phyloP scores from a whole-genome alignment of 1,139 yeast species.

The Pichia terricola region DNA sequence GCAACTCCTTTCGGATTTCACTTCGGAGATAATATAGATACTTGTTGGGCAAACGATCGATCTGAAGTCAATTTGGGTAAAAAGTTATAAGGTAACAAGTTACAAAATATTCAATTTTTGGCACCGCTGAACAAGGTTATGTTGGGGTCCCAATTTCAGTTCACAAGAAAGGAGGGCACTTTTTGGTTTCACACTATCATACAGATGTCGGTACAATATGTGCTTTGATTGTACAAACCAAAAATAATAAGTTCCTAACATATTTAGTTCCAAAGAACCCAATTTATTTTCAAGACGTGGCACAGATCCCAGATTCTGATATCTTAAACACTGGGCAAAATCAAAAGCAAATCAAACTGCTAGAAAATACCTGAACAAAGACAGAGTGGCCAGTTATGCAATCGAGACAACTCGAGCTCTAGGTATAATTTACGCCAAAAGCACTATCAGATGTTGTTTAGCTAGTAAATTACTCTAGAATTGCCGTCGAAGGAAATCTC shows the following conservation, averaged over 20 bases:
- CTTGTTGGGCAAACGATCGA: too few relatives aligned
- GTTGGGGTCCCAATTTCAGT: conserved; percentile 31
- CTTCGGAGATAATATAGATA: too few relatives aligned
- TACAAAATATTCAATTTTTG: conserved; percentile 26
- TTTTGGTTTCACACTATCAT: conserved; percentile 39
- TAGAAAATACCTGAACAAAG: conserved; percentile 26
- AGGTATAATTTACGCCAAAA: conserved; percentile 61
- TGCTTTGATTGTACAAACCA: conserved; percentile 31
- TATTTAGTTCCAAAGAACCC: conserved; percentile 35
- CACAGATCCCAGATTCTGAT: conserved; percentile 32
- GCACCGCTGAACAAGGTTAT: conserved; percentile 41
- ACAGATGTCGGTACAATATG: conserved; percentile 39
- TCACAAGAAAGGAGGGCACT: conserved; percentile 40
- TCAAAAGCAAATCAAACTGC: conserved; percentile 30
- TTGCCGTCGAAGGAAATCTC: conserved; percentile 30
- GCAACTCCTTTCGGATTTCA: too few relatives aligned
- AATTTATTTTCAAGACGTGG: conserved; percentile 32
- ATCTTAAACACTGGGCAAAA: conserved; percentile 34
- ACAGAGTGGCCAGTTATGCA: conserved; percentile 30
- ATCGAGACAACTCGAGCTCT: conserved; percentile 59
- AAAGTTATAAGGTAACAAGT: too few relatives aligned
- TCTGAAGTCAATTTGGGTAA: too few relatives aligned
- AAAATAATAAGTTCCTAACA: conserved; percentile 29
- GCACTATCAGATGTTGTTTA: conserved; percentile 65
- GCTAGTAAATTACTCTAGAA: conserved; percentile 28